phyloP scores from a whole-genome alignment of 352 stramenopile species.

The Pythium dissimile region DNA sequence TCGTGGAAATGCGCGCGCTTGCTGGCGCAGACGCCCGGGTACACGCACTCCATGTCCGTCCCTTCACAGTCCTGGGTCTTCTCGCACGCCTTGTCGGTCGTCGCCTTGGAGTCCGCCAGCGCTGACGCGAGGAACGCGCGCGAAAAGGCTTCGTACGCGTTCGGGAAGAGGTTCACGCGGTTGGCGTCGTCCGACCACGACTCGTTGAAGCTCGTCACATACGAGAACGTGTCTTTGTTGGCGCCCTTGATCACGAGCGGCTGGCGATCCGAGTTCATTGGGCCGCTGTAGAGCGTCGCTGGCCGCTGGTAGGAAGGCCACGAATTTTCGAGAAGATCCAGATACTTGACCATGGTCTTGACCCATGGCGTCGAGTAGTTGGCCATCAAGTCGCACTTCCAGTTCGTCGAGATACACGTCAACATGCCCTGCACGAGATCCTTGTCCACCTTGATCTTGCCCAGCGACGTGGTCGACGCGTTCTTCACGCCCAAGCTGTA shows the following conservation, averaged over 20 bases:
- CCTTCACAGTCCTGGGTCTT: slow-evolving; percentile 55
- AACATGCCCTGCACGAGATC: slow-evolving; percentile 55
- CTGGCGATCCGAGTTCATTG: slow-evolving; percentile 42
- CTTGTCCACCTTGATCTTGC: slow-evolving; percentile 43
- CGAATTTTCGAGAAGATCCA: slow-evolving; percentile 36
- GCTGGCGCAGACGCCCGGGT: slow-evolving; percentile 59
- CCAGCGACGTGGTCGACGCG: slow-evolving; percentile 25
- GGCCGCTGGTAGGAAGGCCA: slow-evolving; percentile 53
- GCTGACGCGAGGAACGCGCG: slow-evolving; percentile 62
- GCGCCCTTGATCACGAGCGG: slow-evolving; percentile 39
- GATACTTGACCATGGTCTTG: slow-evolving; percentile 63
- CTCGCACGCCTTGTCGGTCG: slow-evolving; percentile 43
- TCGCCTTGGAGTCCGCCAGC: slow-evolving; percentile 27
- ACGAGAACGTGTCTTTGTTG: slow-evolving; percentile 27
- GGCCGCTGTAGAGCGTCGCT: slow-evolving; percentile 53
- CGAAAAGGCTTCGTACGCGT: slow-evolving; percentile 79
- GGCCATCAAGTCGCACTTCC: slow-evolving; percentile 67
- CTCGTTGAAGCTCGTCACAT: slow-evolving; percentile 46
- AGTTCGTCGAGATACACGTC: slow-evolving; percentile 56
- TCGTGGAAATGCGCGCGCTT: slow-evolving; percentile 76
- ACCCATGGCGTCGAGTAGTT: slow-evolving; percentile 63
- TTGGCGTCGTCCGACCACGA: slow-evolving; percentile 54
- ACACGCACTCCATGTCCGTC: slow-evolving; percentile 68
- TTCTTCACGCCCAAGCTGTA: slow-evolving; percentile 60
- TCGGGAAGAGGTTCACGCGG: slow-evolving; percentile 66